These are phyloP conservation scores for Mycena olivaceomarginata DNA, from an alignment of 768 basidiomycete species.

Conservation along the genomic window DNA sequence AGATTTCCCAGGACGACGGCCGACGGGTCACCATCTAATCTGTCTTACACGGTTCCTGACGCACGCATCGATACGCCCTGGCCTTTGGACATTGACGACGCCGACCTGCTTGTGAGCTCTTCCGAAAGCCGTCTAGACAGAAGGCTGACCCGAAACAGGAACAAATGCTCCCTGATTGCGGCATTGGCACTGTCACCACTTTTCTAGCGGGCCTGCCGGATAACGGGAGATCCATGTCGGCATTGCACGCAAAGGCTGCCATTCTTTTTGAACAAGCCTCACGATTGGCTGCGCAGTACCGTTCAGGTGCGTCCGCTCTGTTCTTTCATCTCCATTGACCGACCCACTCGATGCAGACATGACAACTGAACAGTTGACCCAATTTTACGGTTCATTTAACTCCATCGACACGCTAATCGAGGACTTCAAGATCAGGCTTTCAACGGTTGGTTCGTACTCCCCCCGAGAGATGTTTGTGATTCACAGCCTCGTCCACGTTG, in stretches of 20 bases:
- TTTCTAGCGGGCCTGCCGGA: background rate
- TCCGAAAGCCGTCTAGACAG: no score
- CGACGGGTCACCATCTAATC: constrained; percentile 30
- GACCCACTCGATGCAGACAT: background rate
- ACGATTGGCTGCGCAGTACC: constrained; percentile 20
- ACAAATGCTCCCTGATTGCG: background rate
- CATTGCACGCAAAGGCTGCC: constrained; percentile 21
- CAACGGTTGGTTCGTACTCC: background rate
- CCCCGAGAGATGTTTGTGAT: constrained; percentile 18
- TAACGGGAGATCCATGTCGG: background rate
- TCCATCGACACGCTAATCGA: constrained; percentile 41
- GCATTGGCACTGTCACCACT: background rate
- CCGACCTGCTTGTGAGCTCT: background rate
- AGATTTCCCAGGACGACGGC: constrained; percentile 39
- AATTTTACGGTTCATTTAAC: background rate
- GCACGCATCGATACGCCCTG: background rate
- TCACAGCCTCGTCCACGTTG: constrained; percentile 48
- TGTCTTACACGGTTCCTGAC: background rate
- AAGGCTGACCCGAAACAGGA: background rate
- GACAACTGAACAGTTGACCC: background rate
- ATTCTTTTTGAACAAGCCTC: constrained; percentile 53
- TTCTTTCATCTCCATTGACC: background rate
- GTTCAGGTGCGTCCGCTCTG: background rate
- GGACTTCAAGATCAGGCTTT: constrained; percentile 16
- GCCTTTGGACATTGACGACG: constrained; percentile 7